Base-by-base conservation (phyloP, 1,139 yeast genomes). In the Hemisphaericaspora xylanilytica region DNA sequence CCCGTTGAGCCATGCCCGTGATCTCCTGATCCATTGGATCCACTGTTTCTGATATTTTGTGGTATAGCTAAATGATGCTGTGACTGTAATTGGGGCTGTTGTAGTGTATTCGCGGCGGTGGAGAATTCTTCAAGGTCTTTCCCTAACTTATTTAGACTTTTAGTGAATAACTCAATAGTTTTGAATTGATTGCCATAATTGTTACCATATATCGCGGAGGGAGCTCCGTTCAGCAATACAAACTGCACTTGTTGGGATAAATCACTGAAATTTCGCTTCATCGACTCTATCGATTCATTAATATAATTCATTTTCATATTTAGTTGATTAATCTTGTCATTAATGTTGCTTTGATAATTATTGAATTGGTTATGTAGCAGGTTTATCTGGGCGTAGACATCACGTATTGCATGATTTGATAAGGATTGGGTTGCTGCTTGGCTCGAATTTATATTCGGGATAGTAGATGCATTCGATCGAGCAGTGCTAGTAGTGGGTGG, bases 221-320 rank as follows among this genome's bases (percentile, higher is more conserved):
- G 30, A 16, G 28, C 29, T 32, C 12, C 20, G 28, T 39, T 43
- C 20, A 47, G 49, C 5, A 41, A 25, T 14, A 40, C 15, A 22
- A 38, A 38, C 24, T 39, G 22, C 15, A 46, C 38, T 33, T 47
- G 52, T 31, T 49, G 52, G 22, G 43, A 40, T 14, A 49, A 34
- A 8, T 47, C 50, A 27, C 35, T 41, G 5, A 49, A 28, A 34
- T 42, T 41, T 31, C 40, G 36, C 27, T 48, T 47, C 3, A 45
- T 33, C 11, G 42, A 33, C 5, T 52, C 57, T 8, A 63, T 36
- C 27, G 62, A 47, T 14, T 58, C 64, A 31, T 53, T 54, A 17
- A 63, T 49, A 27, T 53, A 53, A 35, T 59, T 59, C 16, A 63
- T 35, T 27, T 59, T 63, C 42, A 56, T 46, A 28, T 55, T 48